phyloP scores from a whole-genome alignment of 176 grass and related monocot genomes.

The Aegilops longissima region DNA sequence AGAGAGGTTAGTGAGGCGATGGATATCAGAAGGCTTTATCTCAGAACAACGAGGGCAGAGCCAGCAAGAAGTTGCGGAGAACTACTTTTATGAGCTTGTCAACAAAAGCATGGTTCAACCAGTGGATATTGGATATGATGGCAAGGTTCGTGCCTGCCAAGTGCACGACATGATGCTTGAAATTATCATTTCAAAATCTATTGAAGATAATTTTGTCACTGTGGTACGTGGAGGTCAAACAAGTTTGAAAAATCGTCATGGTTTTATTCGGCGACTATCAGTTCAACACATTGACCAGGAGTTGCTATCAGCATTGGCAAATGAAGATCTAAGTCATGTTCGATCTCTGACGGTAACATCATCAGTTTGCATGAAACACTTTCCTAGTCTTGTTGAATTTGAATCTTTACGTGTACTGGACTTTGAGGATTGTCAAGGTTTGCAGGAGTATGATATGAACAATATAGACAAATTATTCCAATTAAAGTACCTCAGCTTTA shows the following conservation, averaged over 20 bases:
- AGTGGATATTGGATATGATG: background rate
- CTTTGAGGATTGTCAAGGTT: background rate
- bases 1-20: background rate
- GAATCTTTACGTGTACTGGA: slow-evolving; percentile 2
- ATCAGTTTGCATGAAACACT: background rate
- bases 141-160: background rate
- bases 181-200: background rate
- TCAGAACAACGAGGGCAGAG: background rate
- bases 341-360: background rate
- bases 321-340: background rate
- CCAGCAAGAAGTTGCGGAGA: background rate
- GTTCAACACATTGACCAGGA: background rate
- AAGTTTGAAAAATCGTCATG: background rate
- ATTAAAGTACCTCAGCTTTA: background rate
- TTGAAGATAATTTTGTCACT: background rate
- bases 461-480: background rate
- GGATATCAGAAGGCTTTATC: background rate
- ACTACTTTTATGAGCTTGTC: background rate
- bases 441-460: background rate
- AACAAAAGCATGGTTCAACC: background rate
- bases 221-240: background rate
- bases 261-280: background rate
- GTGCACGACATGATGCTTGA: background rate
- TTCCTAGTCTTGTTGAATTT: background rate
- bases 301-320: background rate